These are phyloP conservation scores for Malbranchea cinnamomea DNA, from an alignment of 2,329 filamentous ascomycete species.

Conservation along the genomic window DNA sequence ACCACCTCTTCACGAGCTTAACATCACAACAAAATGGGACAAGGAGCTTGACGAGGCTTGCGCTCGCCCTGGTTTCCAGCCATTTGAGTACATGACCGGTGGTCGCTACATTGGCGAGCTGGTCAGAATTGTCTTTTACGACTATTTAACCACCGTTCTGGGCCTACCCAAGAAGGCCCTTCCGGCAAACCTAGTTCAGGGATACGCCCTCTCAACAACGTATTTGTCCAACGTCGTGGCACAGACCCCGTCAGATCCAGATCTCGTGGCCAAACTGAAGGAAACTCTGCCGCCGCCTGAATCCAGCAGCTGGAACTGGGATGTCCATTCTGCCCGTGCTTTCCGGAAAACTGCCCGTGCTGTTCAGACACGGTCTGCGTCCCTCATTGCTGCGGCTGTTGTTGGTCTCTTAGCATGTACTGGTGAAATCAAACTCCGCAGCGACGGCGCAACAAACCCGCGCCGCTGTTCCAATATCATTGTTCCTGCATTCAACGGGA, in stretches of 20 bases:
- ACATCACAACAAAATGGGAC: constrained; percentile 58
- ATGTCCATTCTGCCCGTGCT: constrained; percentile 39
- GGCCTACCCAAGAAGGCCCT: constrained; percentile 28
- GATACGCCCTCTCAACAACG: constrained; percentile 53
- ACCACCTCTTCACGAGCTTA: constrained; percentile 44
- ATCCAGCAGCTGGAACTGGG: constrained; percentile 45
- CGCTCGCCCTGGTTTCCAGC: constrained; percentile 61
- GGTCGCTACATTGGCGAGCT: constrained; percentile 66
- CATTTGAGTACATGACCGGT: constrained; percentile 72
- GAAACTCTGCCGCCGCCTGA: constrained; percentile 40
- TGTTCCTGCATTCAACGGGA: constrained; percentile 9
- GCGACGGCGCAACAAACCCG: constrained; percentile 24
- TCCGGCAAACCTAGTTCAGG: constrained; percentile 40
- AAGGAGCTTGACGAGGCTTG: constrained; percentile 48
- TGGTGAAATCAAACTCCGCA: constrained; percentile 43
- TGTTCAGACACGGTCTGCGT: constrained; percentile 58
- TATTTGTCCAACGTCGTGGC: constrained; percentile 59
- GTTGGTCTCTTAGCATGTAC: constrained; percentile 55
- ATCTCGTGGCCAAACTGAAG: constrained; percentile 31
- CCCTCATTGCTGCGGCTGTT: constrained; percentile 57
- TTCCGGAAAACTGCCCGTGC: constrained; percentile 54
- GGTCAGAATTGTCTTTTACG: constrained; percentile 53
- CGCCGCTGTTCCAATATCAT: constrained; percentile 11
- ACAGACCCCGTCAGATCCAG: constrained; percentile 31
- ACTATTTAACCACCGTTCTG: constrained; percentile 41